These are phyloP conservation scores for Penicillium sp. DNA, from an alignment of 2,329 filamentous ascomycete species.

Conservation along the genomic window DNA sequence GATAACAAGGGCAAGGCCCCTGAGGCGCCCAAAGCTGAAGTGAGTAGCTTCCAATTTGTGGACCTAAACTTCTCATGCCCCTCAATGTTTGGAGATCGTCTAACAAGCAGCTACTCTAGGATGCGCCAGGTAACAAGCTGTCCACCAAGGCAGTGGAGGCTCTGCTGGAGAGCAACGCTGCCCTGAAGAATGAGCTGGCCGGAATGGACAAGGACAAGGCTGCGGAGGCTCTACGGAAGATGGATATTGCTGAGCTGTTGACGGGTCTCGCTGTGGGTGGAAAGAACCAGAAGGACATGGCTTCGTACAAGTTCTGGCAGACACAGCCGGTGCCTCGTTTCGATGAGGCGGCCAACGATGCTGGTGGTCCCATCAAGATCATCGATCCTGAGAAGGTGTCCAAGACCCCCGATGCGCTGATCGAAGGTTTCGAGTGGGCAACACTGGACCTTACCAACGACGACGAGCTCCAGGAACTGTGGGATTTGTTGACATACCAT, in stretches of 20 bases:
- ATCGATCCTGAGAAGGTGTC: conserved; percentile 71
- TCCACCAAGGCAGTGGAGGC: no score
- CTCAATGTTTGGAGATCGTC: no score
- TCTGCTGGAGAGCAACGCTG: conserved; percentile 46
- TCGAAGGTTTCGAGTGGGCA: conserved; percentile 88
- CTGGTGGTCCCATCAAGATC: conserved; percentile 75
- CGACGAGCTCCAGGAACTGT: conserved; percentile 74
- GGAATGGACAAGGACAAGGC: conserved; percentile 56
- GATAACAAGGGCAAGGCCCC: conserved; percentile 30
- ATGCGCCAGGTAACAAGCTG: conserved; percentile 23
- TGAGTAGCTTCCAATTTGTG: no score
- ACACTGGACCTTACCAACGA: conserved; percentile 76
- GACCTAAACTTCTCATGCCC: no score
- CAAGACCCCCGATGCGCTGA: conserved; percentile 63
- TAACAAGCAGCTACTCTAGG: no score
- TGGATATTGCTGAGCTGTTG: conserved; percentile 42
- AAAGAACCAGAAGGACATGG: conserved; percentile 94
- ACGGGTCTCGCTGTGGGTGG: conserved; percentile 58
- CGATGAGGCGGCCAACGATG: conserved; percentile 40
- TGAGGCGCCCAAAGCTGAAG: no score
- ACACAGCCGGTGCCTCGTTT: conserved; percentile 92
- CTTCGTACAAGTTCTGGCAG: conserved; percentile 95
- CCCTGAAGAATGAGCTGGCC: conserved; percentile 63
- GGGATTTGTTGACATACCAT: conserved; percentile 83
- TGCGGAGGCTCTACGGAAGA: conserved; percentile 44